Percentiles rank a stretch among this genome's conserved stretches.
These are phyloP conservation scores for Aquilaria malaccensis DNA, from an alignment of 345 rosid species.

Conservation along the genomic window DNA sequence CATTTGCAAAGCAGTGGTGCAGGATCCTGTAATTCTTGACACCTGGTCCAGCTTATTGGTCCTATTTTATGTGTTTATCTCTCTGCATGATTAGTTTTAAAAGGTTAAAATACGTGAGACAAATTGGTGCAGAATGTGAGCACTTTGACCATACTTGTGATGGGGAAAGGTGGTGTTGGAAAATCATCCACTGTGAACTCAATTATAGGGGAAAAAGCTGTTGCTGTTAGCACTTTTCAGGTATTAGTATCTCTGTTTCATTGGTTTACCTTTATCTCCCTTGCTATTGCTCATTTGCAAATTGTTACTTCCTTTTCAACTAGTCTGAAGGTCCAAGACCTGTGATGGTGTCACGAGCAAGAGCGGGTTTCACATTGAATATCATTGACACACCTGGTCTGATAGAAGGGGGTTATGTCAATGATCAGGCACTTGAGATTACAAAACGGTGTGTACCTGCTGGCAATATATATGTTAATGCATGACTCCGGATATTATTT, in stretches of 20 bases:
- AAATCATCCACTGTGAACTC: conserved; percentile 88
- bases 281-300: background rate
- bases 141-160: conserved; percentile 66
- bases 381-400: conserved; percentile 81
- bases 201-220: conserved; percentile 63
- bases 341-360: conserved; percentile 61
- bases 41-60: no score
- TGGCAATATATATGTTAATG: background rate
- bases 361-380: conserved; percentile 72
- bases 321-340: conserved; percentile 73
- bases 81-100: background rate
- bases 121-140: conserved; percentile 39
- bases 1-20: background rate
- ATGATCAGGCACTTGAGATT: conserved; percentile 60
- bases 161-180: conserved; percentile 94
- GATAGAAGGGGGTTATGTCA: conserved; percentile 83
- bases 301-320: conserved; percentile 7
- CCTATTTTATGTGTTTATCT: background rate
- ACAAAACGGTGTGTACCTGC: conserved; percentile 49
- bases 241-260: conserved; percentile 21
- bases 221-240: conserved; percentile 72
- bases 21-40: no score
- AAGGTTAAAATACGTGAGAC: background rate
- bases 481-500: background rate
- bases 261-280: conserved; percentile 2